Base-by-base conservation (phyloP, 306 rosid species). In the Sechiopsis laciniata region DNA sequence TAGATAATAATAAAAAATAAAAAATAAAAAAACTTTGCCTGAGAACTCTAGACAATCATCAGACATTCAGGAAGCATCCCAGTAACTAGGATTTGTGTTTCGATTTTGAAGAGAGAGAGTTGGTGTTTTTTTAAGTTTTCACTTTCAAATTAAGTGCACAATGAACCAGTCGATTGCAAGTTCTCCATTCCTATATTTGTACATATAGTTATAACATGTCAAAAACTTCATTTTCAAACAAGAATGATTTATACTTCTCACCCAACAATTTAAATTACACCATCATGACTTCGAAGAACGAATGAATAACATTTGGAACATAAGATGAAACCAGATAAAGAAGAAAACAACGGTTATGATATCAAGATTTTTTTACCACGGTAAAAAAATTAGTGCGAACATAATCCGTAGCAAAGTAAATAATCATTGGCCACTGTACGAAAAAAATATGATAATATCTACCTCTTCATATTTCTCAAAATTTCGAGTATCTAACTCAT, bases 401-500 rank as follows among this genome's bases (percentile, higher is more conserved):
- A 12, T 65, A 3, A 32, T 32, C 2, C 45, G n/a, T 42, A 40
- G 29, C 52, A 37, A 26, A 37, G 16, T 12, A 66, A 66, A n/a
- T 19, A 42, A 61, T 61, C 26, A 29, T 2, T 29, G 67, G 67
- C 6, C 19, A 5, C 11, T 6, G 2, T 5, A 19, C 17, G 29
- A 16, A 74, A 74, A 40, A 68, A 37, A 37, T 26, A 42, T 16
- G 12, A 26, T 29, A 6, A 72, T 62, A 29, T 76, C 63, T 66
- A 91, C 97, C 97, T 91, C 97, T 73, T 85, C 92, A 83, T 87
- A 91, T 82, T 87, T 85, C 81, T 91, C 97, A 80, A 91, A 91
- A 79, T 91, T 91, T 71, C 83, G 92, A 74, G 97, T 91, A 78
- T 91, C 97, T 74, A 91, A 80, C 78, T 91, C 96, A 55, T 84